Base-by-base conservation (phyloP, 192 early-diverging fungal genomes). In the Dispira parvispora region DNA sequence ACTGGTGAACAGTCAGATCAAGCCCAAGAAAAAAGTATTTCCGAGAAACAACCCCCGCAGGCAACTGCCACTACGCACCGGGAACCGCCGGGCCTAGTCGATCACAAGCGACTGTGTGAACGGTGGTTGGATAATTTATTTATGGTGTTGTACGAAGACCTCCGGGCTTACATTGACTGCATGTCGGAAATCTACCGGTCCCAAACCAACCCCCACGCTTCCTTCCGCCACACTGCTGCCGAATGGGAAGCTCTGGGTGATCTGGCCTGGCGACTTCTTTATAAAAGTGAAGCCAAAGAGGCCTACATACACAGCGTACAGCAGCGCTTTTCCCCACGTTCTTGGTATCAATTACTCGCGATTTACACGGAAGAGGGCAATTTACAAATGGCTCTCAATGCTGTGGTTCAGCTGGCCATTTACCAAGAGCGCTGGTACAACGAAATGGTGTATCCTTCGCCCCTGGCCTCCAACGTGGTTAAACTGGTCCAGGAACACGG, bases 111-210 rank as follows among this genome's bases (percentile, higher is more conserved):
- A 23, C 82, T 99, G 46, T 99, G 96, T 65, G 96, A 99, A 67
- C 91, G 96, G 64, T 99, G 96, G 96, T 80, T 99, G 57, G 96
- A 99, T 69, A 98, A 99, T 73, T 75, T 95, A 52, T 98, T 98
- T 62, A 96, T 99, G 96, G 91, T 99, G 3, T 73, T 99, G 49
- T 99, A 94, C 67, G 94, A 96, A 61, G 92, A 96, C 66, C 77
- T 99, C 45, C 86, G 96, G 25, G 80, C 92, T 16, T 99, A 96
- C 76, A 93, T 94, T 11, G 83, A 87, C 42, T 87, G 92, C 80
- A 83, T 92, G 52, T 86, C 92, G 44, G 90, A 94, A 67, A 82
- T 91, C 65, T 68, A 81, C 11, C 88, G 91, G 67, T 91, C 72
- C 62, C 62, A 62, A 82, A 25, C 71, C 79, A 68, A 71, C 20